phyloP scores from a whole-genome alignment of 2,329 filamentous ascomycete species.

The Huntiella abstrusa region DNA sequence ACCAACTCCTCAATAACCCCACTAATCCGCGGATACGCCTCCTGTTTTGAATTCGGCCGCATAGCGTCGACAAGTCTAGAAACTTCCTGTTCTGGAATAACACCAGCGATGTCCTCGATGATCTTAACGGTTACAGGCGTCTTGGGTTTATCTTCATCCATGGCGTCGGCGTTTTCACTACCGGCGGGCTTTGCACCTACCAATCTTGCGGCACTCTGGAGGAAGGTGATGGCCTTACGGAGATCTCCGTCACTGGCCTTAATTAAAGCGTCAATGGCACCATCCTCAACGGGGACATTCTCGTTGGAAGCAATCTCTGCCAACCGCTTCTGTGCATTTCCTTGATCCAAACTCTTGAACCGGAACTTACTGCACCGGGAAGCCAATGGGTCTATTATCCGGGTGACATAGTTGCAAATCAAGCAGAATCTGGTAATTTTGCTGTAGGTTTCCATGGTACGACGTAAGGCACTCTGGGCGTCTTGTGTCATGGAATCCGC shows the following conservation, averaged over 20 bases:
- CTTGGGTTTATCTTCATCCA: slow-evolving; percentile 33
- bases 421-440: slow-evolving; percentile 94
- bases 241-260: slow-evolving; percentile 83
- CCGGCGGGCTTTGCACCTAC: slow-evolving; percentile 47
- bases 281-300: slow-evolving; percentile 54
- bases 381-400: slow-evolving; percentile 92
- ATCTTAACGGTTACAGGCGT: slow-evolving; percentile 54
- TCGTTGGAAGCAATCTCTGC: slow-evolving; percentile 69
- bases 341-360: slow-evolving; percentile 87
- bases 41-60: slow-evolving; percentile 45
- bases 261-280: slow-evolving; percentile 68
- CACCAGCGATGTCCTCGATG: slow-evolving; percentile 88
- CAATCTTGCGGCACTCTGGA: slow-evolving; percentile 83
- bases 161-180: slow-evolving; percentile 36
- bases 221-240: slow-evolving; percentile 84
- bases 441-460: slow-evolving; percentile 96
- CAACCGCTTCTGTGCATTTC: slow-evolving; percentile 61
- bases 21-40: slow-evolving; percentile 55
- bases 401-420: slow-evolving; percentile 95
- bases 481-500: slow-evolving; percentile 99
- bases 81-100: slow-evolving; percentile 64
- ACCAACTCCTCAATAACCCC: slow-evolving; percentile 76
- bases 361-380: slow-evolving; percentile 90
- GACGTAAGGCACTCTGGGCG: slow-evolving; percentile 74
- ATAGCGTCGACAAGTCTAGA: slow-evolving; percentile 54